Evolutionary conservation across 805 yeast species (phyloP), one percentile per base, ranked within the genome.

Genomic region (Blastobotrys robertii): DNA sequence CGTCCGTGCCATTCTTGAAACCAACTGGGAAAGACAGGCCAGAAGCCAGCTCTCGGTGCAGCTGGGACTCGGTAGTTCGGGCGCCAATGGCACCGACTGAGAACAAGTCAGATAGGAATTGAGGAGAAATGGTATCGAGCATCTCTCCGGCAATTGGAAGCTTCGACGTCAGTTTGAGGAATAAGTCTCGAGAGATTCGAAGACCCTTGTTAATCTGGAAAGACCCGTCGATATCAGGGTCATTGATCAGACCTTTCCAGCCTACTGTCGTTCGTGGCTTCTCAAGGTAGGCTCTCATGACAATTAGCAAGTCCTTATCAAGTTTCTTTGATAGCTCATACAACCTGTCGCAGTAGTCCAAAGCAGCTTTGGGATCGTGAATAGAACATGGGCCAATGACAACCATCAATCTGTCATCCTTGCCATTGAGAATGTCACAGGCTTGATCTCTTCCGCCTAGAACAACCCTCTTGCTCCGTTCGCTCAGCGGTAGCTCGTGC

Each of bases 251-350:
- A 54, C 98, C 98, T 68, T 90, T 90, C 98, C 98, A 90, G 47
- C 98, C 98, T 37, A 92, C 97, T 25, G 97, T 90, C 41, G 98
- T 90, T 68, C 98, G 79, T 55, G 98, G 98, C 67, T 90, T 90
- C 65, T 90, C 98, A 58, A 92, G 73, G 70, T 92, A 92, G 3
- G 97, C 97, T 68, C 98, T 80, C 98, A 92, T 92, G 49, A 92
- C 81, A 46, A 92, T 80, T 44, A 79, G 76, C 47, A 92, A 72
- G 53, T 90, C 96, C 38, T 75, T 78, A 50, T 80, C 71, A 50
- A 83, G 69, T 58, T 77, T 72, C 44, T 77, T 77, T 35, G 82
- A 67, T 31, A 81, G 60, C 43, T 68, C 69, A 36, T 74, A 65
- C 45, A 90, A 73, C 55, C 78, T 69, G 30, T 71, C 68, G 55